A percentile compares a stretch with the other conserved stretches of the same genome.
Conservation (phyloP, 331 rosid genomes). For the Saraca asoca region DNA sequence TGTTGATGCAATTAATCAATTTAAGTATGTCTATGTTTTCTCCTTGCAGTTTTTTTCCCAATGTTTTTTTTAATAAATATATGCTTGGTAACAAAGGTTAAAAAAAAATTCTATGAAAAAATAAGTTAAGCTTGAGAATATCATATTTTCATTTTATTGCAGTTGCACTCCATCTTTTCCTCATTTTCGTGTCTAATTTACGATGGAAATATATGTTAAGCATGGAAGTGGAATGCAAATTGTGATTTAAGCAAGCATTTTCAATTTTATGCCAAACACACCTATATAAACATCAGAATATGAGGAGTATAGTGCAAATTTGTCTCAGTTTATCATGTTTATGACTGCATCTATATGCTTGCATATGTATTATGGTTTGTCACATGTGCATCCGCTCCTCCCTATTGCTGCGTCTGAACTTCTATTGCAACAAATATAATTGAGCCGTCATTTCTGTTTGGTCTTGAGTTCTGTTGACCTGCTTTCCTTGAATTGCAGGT, state of each 20-base stretch:
- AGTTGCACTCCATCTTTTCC: neutral
- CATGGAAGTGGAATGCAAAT: neutral
- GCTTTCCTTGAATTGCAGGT: slow-evolving; percentile 52
- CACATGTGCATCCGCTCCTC: neutral
- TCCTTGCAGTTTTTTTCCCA: slow-evolving; percentile 3
- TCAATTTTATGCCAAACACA: slow-evolving; percentile 14
- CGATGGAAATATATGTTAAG: neutral
- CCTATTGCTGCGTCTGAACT: neutral
- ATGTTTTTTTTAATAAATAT: neutral
- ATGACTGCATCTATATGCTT: neutral
- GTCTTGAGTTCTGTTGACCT: slow-evolving; percentile 17
- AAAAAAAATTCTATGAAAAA: slow-evolving; percentile 1
- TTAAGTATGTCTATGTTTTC: slow-evolving; percentile 58
- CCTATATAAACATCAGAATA: neutral
- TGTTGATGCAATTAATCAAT: slow-evolving; percentile 71
- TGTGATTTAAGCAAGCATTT: neutral
- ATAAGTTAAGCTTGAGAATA: neutral
- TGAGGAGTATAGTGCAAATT: neutral
- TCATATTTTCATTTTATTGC: slow-evolving; percentile 1
- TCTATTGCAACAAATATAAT: slow-evolving; percentile 20
- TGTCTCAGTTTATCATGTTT: neutral
- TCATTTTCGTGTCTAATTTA: slow-evolving; percentile 10
- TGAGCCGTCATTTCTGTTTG: neutral
- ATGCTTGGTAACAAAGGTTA: slow-evolving; percentile 7
- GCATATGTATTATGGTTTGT: neutral